A percentile compares a stretch with the other conserved stretches of the same genome.
phyloP scores from a whole-genome alignment of 2,329 filamentous ascomycete species.

The Colletotrichum sp. region DNA sequence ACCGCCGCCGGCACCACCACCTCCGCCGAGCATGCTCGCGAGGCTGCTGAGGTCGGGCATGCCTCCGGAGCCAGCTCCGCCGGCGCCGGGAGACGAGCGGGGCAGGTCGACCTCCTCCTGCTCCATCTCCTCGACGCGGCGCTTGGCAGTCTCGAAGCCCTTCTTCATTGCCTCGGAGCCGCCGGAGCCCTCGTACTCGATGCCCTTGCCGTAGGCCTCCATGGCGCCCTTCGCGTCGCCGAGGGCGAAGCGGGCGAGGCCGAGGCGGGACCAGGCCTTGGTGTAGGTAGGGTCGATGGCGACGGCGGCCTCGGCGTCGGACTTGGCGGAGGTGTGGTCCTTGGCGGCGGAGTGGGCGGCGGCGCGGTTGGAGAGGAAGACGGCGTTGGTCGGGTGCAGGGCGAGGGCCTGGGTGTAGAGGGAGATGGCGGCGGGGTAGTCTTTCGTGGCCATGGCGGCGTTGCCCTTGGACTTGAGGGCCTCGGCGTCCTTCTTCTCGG shows the following conservation, averaged over 20 bases:
- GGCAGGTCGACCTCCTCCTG: conserved; percentile 51
- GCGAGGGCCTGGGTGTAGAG: conserved; percentile 87
- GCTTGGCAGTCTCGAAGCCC: conserved; percentile 92
- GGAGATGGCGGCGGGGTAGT: conserved; percentile 83
- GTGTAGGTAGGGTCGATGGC: conserved; percentile 90
- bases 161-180: conserved; percentile 98
- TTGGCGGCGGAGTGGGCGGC: conserved; percentile 87
- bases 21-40: conserved; percentile 75
- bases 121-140: conserved; percentile 81
- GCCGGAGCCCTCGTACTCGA: conserved; percentile 91
- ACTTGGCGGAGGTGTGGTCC: conserved; percentile 82
- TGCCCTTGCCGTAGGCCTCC: conserved; percentile 93
- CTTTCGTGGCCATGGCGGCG: conserved; percentile 92
- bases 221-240: conserved; percentile 90
- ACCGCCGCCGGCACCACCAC: conserved; percentile 64
- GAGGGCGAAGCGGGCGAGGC: conserved; percentile 88
- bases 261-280: conserved; percentile 95
- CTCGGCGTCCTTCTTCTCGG: conserved; percentile 82
- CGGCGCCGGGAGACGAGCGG: conserved; percentile 38
- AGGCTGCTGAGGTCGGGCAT: conserved; percentile 76
- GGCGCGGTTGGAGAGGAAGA: conserved; percentile 97
- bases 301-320: conserved; percentile 91
- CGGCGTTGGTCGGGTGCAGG: conserved; percentile 83
- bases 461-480: conserved; percentile 90
- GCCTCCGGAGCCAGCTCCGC: conserved; percentile 42